These are phyloP conservation scores for Rhizoclosmatium sp. DNA, from an alignment of 192 early-diverging fungal genomes.

Conservation along the genomic window DNA sequence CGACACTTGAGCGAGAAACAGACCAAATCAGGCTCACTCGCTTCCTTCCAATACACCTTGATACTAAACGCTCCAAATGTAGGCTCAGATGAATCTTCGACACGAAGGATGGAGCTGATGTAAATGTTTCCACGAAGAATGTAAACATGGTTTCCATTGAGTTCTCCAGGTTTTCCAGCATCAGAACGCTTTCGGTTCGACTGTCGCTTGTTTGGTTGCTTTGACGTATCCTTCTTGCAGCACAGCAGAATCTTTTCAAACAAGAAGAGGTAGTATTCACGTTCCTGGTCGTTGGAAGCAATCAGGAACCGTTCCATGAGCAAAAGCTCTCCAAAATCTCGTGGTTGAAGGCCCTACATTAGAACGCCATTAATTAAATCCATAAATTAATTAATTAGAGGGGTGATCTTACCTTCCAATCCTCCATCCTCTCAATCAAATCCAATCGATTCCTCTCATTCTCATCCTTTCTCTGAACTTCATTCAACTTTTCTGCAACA, in stretches of 20 bases:
- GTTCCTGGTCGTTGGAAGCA: slow-evolving; percentile 78
- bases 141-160: slow-evolving; percentile 36
- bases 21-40: slow-evolving; percentile 75
- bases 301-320: slow-evolving; percentile 90
- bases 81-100: slow-evolving; percentile 67
- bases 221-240: slow-evolving; percentile 79
- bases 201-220: slow-evolving; percentile 32
- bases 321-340: slow-evolving; percentile 83
- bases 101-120: slow-evolving; percentile 78
- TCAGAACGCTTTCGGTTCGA: slow-evolving; percentile 56
- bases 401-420: slow-evolving; percentile 75
- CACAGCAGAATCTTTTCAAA: slow-evolving; percentile 93
- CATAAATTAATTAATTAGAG: too few species aligned
- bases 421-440: slow-evolving; percentile 84
- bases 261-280: slow-evolving; percentile 86
- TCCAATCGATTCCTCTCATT: slow-evolving; percentile 83
- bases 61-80: slow-evolving; percentile 53
- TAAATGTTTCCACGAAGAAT: slow-evolving; percentile 87
- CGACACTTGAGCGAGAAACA: slow-evolving; percentile 84
- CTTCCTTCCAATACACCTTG: slow-evolving; percentile 85
- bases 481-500: slow-evolving; percentile 91
- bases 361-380: background rate
- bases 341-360: slow-evolving; percentile 68
- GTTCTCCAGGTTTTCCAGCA: slow-evolving; percentile 58
- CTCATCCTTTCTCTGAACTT: slow-evolving; percentile 87